Conservation (phyloP, 1,284 basidiomycete species). For the Leucoagaricus sp. region DNA sequence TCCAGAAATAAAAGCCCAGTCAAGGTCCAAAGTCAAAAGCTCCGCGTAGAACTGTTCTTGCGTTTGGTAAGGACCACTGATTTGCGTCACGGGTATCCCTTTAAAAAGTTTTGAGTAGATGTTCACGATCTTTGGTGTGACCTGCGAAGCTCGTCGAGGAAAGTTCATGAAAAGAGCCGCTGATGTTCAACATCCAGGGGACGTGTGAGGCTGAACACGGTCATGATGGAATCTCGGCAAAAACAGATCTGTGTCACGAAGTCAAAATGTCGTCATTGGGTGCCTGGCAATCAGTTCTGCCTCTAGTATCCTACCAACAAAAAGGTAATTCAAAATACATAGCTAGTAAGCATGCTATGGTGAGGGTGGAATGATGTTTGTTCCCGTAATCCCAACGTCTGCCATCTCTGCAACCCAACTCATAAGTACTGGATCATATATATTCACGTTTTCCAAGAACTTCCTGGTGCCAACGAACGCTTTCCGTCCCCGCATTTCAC, state of each 20-base stretch:
- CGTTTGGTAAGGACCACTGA: constrained; percentile 34
- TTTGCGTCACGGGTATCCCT: constrained; percentile 40
- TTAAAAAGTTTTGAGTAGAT: constrained; percentile 46
- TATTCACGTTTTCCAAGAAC: constrained; percentile 63
- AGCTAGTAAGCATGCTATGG: background rate
- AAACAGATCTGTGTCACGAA: background rate
- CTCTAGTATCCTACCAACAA: no score
- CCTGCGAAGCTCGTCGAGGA: background rate
- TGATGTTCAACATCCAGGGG: background rate
- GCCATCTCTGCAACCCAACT: constrained; percentile 81
- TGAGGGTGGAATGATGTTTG: background rate
- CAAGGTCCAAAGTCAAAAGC: constrained; percentile 50
- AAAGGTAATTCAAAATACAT: no score
- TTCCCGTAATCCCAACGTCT: constrained; percentile 44
- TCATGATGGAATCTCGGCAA: constrained; percentile 1
- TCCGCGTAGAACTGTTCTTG: constrained; percentile 47
- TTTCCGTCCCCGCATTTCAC: constrained; percentile 63
- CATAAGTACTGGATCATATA: constrained; percentile 71
- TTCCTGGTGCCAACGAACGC: constrained; percentile 66
- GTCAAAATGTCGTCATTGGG: no score
- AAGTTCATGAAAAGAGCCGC: constrained; percentile 3
- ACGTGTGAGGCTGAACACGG: background rate
- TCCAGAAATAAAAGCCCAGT: constrained; percentile 46
- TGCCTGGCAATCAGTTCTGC: no score
- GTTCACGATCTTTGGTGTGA: constrained; percentile 41